Base-by-base conservation (phyloP, 495 filamentous ascomycete genomes). In the Penicillium pancosmium region DNA sequence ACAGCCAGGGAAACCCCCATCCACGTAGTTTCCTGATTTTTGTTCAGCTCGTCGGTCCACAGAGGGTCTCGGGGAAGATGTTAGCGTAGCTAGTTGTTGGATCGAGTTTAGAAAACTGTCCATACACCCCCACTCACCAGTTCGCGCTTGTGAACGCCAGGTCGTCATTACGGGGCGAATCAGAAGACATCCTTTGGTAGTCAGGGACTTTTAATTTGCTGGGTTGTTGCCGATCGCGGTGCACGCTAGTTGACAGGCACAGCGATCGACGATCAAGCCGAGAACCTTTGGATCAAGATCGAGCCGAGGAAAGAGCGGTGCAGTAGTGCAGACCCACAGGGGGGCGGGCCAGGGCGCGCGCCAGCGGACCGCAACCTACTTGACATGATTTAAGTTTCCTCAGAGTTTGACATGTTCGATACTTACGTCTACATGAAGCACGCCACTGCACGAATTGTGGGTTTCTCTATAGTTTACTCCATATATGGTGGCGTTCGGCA, bases 281-380 rank as follows among this genome's bases (percentile, higher is more conserved):
- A 31, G 16, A 18, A 19, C 23, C 16, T 25, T 11, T 50, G 18
- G 35, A 18, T 36, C 11, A 52, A 35, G 33, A 52, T 52, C 50
- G 27, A 35, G 48, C 33, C 11, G 16, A 34, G 31, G 12, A 8
- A 31, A 9, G 36, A n/a, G 11, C 15, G 11, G 15, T 12, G 11
- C 15, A 40, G 11, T 15, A 33, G 16, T 21, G 21, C 19, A 12
- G 50, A 53, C 50, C 50, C 50, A 53, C 50, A 53, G 41, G 31
- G 13, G 11, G 36, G 0, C 36, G 36, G 36, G 36, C 36, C 36
- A 34, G 10, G 50, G 50, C 50, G 16, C 50, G 16, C 38, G 50
- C 31, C 49, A 40, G 50, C 50, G 50, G 50, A 38, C 50, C 50
- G 50, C 8, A 53, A 53, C 50, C 34, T 53, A 27, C 27, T 31